These are phyloP conservation scores for Sporothrix globosa DNA, from an alignment of 2,329 filamentous ascomycete species.

Conservation along the genomic window DNA sequence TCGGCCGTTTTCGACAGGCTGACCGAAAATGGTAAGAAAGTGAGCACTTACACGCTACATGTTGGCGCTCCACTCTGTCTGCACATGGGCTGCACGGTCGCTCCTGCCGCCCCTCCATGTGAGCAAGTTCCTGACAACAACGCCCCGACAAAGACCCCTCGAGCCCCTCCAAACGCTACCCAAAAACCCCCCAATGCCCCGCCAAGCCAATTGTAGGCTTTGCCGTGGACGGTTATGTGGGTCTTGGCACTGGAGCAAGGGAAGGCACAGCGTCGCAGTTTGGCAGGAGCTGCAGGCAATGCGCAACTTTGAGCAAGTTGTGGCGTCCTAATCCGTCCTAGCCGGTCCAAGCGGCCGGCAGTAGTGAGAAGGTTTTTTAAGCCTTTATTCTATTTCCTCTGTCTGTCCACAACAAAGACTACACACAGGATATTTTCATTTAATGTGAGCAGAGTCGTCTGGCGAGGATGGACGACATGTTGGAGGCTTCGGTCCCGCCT, in stretches of 20 bases:
- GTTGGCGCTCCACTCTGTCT: background rate
- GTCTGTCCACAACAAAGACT: background rate
- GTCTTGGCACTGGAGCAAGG: conserved; percentile 14
- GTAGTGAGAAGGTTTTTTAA: conserved; percentile 32
- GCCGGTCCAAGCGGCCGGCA: conserved; percentile 28
- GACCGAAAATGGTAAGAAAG: conserved; percentile 14
- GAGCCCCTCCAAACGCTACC: background rate
- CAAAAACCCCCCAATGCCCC: background rate
- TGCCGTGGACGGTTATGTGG: background rate
- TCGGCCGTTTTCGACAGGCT: background rate
- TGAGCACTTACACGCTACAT: conserved; percentile 22
- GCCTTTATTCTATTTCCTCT: too few relatives aligned
- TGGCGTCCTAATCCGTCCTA: conserved; percentile 39
- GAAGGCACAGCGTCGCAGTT: conserved; percentile 18
- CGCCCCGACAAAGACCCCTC: background rate
- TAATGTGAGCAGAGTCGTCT: background rate
- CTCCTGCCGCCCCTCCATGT: conserved; percentile 12
- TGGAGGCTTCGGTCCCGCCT: conserved; percentile 23
- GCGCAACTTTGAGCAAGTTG: conserved; percentile 58
- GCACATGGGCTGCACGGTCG: background rate
- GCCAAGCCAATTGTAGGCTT: background rate
- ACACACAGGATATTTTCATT: too few relatives aligned
- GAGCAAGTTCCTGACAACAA: conserved; percentile 13
- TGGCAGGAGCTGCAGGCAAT: conserved; percentile 34
- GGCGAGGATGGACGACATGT: background rate